Evolutionary conservation across 352 stramenopile genomes (phyloP).

Genomic region (Phytophthora fragariaefolia): DNA sequence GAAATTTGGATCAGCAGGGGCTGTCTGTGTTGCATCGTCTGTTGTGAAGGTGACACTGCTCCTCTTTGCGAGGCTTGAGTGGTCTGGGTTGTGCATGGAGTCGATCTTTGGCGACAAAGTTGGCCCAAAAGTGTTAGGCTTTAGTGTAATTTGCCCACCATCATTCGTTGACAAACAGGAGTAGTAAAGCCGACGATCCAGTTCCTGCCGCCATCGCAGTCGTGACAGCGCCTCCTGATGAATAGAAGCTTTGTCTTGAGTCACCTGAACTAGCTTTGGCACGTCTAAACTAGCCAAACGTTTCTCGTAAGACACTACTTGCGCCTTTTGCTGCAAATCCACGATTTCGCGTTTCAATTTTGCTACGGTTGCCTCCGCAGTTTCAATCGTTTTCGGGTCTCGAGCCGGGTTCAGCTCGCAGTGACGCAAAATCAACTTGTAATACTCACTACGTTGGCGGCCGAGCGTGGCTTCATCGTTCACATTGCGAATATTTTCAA

Average conservation of each 20-base stretch:
- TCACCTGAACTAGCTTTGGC: constrained; percentile 68
- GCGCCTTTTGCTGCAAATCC: constrained; percentile 72
- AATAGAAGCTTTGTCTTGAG: constrained; percentile 71
- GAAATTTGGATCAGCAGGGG: constrained; percentile 53
- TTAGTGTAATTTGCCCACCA: neutral
- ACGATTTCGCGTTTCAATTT: constrained; percentile 73
- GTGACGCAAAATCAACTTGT: constrained; percentile 79
- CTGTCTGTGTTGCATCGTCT: constrained; percentile 13
- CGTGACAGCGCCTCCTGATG: constrained; percentile 67
- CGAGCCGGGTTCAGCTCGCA: constrained; percentile 82
- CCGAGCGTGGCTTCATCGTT: constrained; percentile 68
- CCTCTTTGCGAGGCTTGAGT: neutral
- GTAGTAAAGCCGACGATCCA: constrained; percentile 62
- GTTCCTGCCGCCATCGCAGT: constrained; percentile 72
- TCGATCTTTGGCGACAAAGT: constrained; percentile 25
- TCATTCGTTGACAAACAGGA: constrained; percentile 33
- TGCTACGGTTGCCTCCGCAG: constrained; percentile 61
- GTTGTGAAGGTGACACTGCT: constrained; percentile 7
- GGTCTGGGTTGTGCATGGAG: neutral
- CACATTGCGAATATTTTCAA: constrained; percentile 67
- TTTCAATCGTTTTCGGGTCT: constrained; percentile 81
- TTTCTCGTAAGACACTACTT: constrained; percentile 77
- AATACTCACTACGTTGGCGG: constrained; percentile 80
- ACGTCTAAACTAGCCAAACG: constrained; percentile 64
- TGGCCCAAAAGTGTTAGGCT: neutral